Conservation (phyloP, 495 filamentous ascomycete species). For the Aspergillus olivimuriae region DNA sequence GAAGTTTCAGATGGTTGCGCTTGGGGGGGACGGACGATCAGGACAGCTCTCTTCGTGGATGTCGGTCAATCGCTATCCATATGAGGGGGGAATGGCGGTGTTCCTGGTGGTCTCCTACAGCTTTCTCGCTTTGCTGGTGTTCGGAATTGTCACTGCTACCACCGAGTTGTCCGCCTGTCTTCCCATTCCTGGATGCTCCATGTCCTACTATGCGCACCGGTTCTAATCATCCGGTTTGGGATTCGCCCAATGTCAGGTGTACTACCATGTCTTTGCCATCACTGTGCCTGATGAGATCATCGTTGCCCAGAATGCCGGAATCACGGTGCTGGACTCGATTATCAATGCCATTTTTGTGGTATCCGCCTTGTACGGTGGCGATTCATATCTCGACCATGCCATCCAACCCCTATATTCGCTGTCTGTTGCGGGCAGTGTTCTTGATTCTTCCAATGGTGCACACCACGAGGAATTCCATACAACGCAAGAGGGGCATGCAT, state of each 20-base stretch:
- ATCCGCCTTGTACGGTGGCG: conserved; percentile 58
- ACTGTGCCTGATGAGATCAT: conserved; percentile 59
- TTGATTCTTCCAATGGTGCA: conserved; percentile 42
- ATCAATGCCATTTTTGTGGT: conserved; percentile 69
- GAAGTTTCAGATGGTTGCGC: too few species aligned
- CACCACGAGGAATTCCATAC: conserved; percentile 36
- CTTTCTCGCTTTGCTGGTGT: conserved; percentile 57
- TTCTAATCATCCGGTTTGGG: conserved; percentile 62
- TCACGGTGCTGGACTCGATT: conserved; percentile 59
- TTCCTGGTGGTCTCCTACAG: conserved; percentile 60
- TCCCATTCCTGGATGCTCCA: conserved; percentile 63
- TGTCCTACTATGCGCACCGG: conserved; percentile 59
- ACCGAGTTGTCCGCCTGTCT: conserved; percentile 69
- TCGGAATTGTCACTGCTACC: conserved; percentile 35
- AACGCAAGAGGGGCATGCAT: conserved; percentile 22
- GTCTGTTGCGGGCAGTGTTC: conserved; percentile 59
- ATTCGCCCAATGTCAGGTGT: conserved; percentile 68
- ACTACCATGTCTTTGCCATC: conserved; percentile 43
- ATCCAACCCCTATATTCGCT: conserved; percentile 66
- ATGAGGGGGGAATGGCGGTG: conserved; percentile 45
- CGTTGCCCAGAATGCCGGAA: conserved; percentile 49
- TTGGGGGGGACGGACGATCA: conserved; percentile 48
- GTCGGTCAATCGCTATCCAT: conserved; percentile 55
- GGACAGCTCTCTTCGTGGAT: conserved; percentile 66
- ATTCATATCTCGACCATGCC: conserved; percentile 68